Base-by-base conservation (phyloP, 2,329 filamentous ascomycete genomes). In the Beauveria asiatica region DNA sequence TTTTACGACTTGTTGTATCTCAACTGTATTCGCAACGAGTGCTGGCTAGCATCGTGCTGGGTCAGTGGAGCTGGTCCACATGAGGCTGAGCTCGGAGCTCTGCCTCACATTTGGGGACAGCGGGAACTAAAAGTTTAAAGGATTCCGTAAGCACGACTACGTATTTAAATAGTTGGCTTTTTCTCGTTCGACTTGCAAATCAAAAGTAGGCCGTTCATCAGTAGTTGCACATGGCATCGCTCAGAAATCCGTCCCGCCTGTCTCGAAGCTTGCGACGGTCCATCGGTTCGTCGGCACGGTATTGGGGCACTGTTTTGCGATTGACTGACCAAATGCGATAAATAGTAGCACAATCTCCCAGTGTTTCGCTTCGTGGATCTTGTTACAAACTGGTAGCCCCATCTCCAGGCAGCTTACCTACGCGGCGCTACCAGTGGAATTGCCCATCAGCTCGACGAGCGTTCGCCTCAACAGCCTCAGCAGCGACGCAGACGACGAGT, bases 61-160 rank as follows among this genome's bases (percentile, higher is more conserved):
- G 3, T 41, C 16, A 7, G 56, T 58, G 37, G 56, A 51, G 46
- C 45, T 56, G 46, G 46, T 58, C 56, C 56, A 58, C 56, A n/a
- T 25, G 23, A 42, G 30, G 9, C 30, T 19, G 3, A 27, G 41
- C 39, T 33, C 41, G 17, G 30, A 30, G 17, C 23, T 21, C 21
- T 13, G n/a, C 9, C 21, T 21, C 49, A 16, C 42, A 2, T 45
- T 17, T 37, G 46, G 56, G 44, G 50, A 11, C 56, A 23, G 23
- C 46, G 56, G 56, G 23, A 23, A 30, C 33, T 44, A 19, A 17
- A 51, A 57, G 21, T 37, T 37, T 51, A 7, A 5, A 46, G 16
- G n/a, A 52, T 21, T 33, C 9, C 37, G 21, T 39, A 19, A 27
- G n/a, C 33, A 49, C 44, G 8, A 16, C 27, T 56, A 5, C 9